Percentiles rank a stretch among this genome's conserved stretches.
Evolutionary conservation across 441 rosid species (phyloP).

Genomic region (Hura crepitans): DNA sequence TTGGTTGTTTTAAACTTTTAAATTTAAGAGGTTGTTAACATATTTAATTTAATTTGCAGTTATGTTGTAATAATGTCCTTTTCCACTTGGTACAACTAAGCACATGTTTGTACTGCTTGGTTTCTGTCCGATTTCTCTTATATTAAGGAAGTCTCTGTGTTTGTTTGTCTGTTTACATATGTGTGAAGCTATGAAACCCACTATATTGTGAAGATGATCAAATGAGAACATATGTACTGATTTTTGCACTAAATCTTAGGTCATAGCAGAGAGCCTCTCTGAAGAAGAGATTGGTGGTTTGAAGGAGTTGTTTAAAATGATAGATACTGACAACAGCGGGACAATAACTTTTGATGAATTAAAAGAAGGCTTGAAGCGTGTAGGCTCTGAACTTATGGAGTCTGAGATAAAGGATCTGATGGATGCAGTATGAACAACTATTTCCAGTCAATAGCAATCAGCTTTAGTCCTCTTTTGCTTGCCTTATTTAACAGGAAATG

Average conservation of each 20-base stretch:
- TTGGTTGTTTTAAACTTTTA: not conserved
- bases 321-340: constrained; percentile 74
- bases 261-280: constrained; percentile 78
- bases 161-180: not conserved
- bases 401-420: constrained; percentile 70
- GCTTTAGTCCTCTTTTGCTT: not conserved
- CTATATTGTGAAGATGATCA: not conserved
- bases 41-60: not conserved
- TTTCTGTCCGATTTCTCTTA: not conserved
- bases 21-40: not conserved
- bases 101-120: not conserved
- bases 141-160: not conserved
- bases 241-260: constrained; percentile 35
- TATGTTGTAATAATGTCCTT: not conserved
- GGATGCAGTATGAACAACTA: constrained; percentile 54
- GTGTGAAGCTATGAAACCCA: too few species aligned
- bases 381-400: constrained; percentile 77
- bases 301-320: constrained; percentile 74
- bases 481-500: not conserved
- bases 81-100: not conserved
- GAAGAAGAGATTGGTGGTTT: constrained; percentile 88
- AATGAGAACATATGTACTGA: constrained; percentile 5
- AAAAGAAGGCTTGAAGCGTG: constrained; percentile 62
- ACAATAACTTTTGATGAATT: constrained; percentile 74
- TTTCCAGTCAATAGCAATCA: not conserved